Evolutionary conservation across 1,139 yeast genomes (phyloP).

Genomic region (Taphrina communis): DNA sequence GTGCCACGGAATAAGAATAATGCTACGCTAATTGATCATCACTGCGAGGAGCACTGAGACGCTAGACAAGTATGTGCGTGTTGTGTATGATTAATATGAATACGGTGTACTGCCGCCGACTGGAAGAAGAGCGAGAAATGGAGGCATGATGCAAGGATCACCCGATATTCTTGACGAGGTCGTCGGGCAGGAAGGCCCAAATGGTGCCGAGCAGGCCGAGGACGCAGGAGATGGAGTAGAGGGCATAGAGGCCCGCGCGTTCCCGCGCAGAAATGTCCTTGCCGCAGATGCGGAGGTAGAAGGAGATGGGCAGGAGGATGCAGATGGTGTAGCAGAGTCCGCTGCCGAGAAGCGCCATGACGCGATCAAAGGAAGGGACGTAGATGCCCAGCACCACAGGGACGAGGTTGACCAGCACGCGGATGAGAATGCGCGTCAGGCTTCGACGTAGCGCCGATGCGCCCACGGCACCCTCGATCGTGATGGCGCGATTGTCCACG

Average conservation of each 20-base stretch:
- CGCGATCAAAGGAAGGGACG: constrained; percentile 78
- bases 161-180: constrained; percentile 21
- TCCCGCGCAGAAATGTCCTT: constrained; percentile 49
- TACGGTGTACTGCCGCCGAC: no score
- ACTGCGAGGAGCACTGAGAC: no score
- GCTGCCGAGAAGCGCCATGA: constrained; percentile 83
- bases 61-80: no score
- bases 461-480: constrained; percentile 29
- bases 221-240: constrained; percentile 16
- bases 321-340: constrained; percentile 82
- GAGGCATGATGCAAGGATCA: background rate
- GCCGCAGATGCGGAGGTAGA: constrained; percentile 66
- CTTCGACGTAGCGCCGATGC: constrained; percentile 29
- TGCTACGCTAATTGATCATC: background rate
- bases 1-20: background rate
- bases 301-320: constrained; percentile 73
- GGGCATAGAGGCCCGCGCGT: constrained; percentile 22
- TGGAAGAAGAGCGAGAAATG: no score
- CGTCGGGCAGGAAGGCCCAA: constrained; percentile 38
- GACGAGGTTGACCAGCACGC: constrained; percentile 54
- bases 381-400: constrained; percentile 62
- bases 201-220: constrained; percentile 33
- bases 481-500: constrained; percentile 47
- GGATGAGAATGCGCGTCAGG: constrained; percentile 47
- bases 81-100: no score